Evolutionary conservation across 257 asterid genomes (phyloP).

Genomic region (Echium plantagineum): DNA sequence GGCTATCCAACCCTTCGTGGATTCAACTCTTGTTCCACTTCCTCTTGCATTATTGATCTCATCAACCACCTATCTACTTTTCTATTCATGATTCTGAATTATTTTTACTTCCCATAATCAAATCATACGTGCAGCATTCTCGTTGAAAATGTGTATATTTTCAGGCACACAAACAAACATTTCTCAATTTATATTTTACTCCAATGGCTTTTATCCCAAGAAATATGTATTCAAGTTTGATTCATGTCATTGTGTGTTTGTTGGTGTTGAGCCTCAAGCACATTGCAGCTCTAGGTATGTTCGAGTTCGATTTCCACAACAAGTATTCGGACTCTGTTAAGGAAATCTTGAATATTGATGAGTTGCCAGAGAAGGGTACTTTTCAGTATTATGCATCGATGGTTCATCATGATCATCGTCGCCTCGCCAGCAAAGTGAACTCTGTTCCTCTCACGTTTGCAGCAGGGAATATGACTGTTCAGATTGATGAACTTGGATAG

Average conservation of each 20-base stretch:
- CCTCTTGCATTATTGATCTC: neutral
- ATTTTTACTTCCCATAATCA: no score
- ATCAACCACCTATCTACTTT: neutral
- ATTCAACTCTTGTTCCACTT: neutral
- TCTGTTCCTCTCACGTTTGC: slow-evolving; percentile 35
- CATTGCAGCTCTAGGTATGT: slow-evolving; percentile 41
- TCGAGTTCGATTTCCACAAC: slow-evolving; percentile 69
- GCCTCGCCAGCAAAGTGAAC: slow-evolving; percentile 36
- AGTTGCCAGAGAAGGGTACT: slow-evolving; percentile 64
- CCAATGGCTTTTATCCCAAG: neutral
- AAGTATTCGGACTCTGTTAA: slow-evolving; percentile 64
- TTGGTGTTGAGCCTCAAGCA: slow-evolving; percentile 12
- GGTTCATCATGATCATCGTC: slow-evolving; percentile 88
- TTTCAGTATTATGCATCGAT: slow-evolving; percentile 69
- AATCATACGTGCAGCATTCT: no score
- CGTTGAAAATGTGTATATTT: neutral
- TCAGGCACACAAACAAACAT: neutral
- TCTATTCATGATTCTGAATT: no score
- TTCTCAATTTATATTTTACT: neutral
- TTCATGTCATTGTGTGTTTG: slow-evolving; percentile 1
- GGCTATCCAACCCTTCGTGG: neutral
- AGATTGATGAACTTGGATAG: slow-evolving; percentile 64
- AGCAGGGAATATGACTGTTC: slow-evolving; percentile 49
- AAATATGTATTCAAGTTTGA: neutral
- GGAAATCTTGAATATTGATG: slow-evolving; percentile 43